Base-by-base conservation (phyloP, 768 basidiomycete species). In the Mycena galopus region DNA sequence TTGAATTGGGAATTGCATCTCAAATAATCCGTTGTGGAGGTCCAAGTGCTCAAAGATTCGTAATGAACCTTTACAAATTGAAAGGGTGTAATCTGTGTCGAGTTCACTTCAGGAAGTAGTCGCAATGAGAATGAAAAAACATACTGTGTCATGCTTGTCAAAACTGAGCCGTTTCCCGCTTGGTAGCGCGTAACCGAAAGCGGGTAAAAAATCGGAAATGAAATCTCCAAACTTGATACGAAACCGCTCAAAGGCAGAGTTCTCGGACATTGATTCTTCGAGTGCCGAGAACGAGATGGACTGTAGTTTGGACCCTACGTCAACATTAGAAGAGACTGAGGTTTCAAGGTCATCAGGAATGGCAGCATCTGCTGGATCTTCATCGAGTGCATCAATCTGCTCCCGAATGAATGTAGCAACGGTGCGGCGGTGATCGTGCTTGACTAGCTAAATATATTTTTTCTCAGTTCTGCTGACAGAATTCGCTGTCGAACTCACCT, bases 361-460 rank as follows among this genome's bases (percentile, higher is more conserved):
- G n/a, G 10, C 10, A 11, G 42, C 56, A 2, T 44, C 42, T 16
- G 19, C 23, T 25, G 47, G n/a, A 8, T n/a, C n/a, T n/a, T 50
- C 12, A n/a, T 5, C 12, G 8, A 68, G 30, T 2, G 67, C 47
- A 61, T 68, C 58, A 23, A 68, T 60, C 37, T 68, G 67, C 42
- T 60, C 67, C 7, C 67, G 58, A 4, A 68, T 53, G 23, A 37
- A 68, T 9, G 58, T 68, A 0, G 67, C 58, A n/a, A 68, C 67
- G 2, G 67, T 42, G 12, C 67, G 67, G 2, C 67, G 57, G 21
- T 68, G 67, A 53, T 68, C 67, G 19, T 68, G 67, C 30, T 68
- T 68, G 23, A 53, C 67, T 1, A 68, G 44, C 67, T 67, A 42
- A 14, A 47, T 50, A n/a, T n/a, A 29, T 6, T 8, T 7, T 35